Base-by-base conservation (phyloP, 2,329 filamentous ascomycete species). In the Parastagonospora nodorum region DNA sequence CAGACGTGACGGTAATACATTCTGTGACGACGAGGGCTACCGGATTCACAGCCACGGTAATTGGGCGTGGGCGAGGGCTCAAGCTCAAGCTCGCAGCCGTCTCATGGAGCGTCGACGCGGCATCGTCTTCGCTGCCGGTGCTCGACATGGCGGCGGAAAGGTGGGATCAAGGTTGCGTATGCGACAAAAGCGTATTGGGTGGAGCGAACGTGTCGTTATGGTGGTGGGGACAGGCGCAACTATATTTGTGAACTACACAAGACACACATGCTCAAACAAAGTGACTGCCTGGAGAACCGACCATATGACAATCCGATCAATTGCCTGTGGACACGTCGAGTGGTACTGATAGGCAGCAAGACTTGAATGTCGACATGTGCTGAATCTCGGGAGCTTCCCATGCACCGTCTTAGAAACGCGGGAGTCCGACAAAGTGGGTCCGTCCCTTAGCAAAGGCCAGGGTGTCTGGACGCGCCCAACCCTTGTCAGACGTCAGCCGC, bases 1-100 rank as follows among this genome's bases (percentile, higher is more conserved):
- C 92, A 56, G 93, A 97, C 11, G 94, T 97, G 77, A 99, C 93
- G 39, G 92, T 93, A 71, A 97, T 97, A 75, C 94, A 99, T 86
- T 99, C 94, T 75, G 93, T 96, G 57, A 96, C 96, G 60, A 99
- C 92, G 65, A 99, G 80, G 42, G 92, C 92, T 50, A 96, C 88
- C 1, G 92, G 92, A 68, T 96, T 90, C 61, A 96, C 88, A 37
- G 92, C 90, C 56, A 96, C 90, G 30, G 89, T 85, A 29, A 92
- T 75, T 48, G 68, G 66, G 39, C 67, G 69, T 29, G 59, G 52
- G n/a, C n/a, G n/a, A n/a, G n/a, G n/a, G n/a, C n/a, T n/a, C n/a
- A n/a, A n/a, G 38, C 58, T 60, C 24, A 63, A 38, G 51, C 44
- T 64, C 29, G 57, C 46, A 30, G 58, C 49, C 27, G 58, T 63